A percentile compares a stretch with the other conserved stretches of the same genome.
Conservation (phyloP, 1,139 yeast genomes). For the Kluyveromyces marxianus region DNA sequence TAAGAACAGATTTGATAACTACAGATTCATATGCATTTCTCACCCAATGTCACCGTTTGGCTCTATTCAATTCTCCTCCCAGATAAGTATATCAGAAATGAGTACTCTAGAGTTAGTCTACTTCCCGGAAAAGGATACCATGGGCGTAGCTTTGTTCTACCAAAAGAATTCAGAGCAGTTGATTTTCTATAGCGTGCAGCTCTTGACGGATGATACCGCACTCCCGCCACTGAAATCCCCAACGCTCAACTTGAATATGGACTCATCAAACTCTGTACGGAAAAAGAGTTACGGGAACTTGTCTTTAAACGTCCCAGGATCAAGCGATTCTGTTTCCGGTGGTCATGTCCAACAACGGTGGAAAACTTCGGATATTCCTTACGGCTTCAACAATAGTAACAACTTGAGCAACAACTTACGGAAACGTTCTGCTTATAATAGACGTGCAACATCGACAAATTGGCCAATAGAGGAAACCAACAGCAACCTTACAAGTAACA, state of each 20-base stretch:
- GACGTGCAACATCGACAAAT: constrained; percentile 13
- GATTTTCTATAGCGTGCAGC: constrained; percentile 24
- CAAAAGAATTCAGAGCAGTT: constrained; percentile 14
- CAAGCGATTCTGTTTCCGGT: constrained; percentile 1
- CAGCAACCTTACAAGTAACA: not conserved
- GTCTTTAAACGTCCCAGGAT: constrained; percentile 1
- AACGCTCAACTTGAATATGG: not conserved
- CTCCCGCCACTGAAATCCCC: not conserved
- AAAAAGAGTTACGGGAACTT: constrained; percentile 9
- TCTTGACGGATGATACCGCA: constrained; percentile 8
- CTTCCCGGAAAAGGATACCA: constrained; percentile 18
- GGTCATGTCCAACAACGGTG: constrained; percentile 2
- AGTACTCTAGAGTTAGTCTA: constrained; percentile 16
- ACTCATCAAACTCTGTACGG: not conserved
- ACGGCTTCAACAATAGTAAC: constrained; percentile 5
- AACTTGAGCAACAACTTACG: constrained; percentile 14
- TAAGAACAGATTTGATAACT: constrained; percentile 11
- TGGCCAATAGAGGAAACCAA: constrained; percentile 5
- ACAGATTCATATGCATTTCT: constrained; percentile 26
- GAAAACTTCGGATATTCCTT: constrained; percentile 6
- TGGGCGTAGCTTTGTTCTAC: constrained; percentile 21
- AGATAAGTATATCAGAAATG: constrained; percentile 9
- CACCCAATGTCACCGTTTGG: constrained; percentile 31
- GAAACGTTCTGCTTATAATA: constrained; percentile 17
- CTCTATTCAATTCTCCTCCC: constrained; percentile 17